These are phyloP conservation scores for Chrysanthemum makinoi DNA, from an alignment of 129 eudicot genomes.

Conservation along the genomic window DNA sequence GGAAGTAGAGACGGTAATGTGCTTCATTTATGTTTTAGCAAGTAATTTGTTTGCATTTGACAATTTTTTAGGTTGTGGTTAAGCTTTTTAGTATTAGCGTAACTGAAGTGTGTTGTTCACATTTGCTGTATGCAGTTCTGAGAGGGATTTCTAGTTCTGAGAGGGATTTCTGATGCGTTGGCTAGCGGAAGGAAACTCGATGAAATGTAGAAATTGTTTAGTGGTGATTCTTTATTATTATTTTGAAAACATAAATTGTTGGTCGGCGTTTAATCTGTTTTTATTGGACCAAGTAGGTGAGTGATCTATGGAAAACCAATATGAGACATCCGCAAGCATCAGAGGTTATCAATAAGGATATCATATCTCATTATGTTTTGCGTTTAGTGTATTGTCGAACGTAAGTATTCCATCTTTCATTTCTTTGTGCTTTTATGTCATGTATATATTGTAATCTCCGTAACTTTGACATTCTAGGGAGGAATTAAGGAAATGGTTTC, in stretches of 20 bases:
- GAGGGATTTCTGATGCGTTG: no score
- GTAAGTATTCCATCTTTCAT: conserved; percentile 37
- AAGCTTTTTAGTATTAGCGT: no score
- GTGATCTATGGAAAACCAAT: no score
- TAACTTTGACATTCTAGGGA: conserved; percentile 48
- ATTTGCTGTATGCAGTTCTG: no score
- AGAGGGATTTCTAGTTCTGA: no score
- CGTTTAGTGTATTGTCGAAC: conserved; percentile 94
- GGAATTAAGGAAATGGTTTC: conserved; percentile 92
- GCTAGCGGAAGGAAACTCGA: no score
- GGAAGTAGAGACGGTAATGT: no score
- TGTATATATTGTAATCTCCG: no score
- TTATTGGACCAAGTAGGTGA: conserved; percentile 37
- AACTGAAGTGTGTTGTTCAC: no score
- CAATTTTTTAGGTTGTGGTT: no score
- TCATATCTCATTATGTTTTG: conserved; percentile 88
- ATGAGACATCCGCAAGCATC: conserved; percentile 63
- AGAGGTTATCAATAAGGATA: conserved; percentile 71
- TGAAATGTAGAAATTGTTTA: conserved; percentile 61
- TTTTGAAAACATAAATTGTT: background rate
- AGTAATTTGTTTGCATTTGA: no score
- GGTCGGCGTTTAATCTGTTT: conserved; percentile 11
- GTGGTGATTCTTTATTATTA: background rate
- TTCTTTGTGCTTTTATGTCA: conserved; percentile 6
- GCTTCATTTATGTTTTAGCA: no score